These are phyloP conservation scores for Melaleuca alternifolia DNA, from an alignment of 345 rosid species.

Conservation along the genomic window DNA sequence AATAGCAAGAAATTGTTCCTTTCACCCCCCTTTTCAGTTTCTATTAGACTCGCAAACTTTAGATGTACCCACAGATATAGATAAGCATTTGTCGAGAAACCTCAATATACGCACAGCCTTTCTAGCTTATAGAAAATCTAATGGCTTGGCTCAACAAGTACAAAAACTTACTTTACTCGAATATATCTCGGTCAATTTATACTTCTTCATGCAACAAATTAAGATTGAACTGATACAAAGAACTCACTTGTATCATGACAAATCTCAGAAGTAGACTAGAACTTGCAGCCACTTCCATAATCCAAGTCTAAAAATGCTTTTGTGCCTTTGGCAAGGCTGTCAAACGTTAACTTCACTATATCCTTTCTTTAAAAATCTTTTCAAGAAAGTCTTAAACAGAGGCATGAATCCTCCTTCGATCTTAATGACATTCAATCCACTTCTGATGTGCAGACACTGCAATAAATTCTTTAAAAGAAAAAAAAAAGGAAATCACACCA, in stretches of 20 bases:
- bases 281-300: neutral
- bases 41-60: neutral
- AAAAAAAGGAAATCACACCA: neutral
- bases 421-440: neutral
- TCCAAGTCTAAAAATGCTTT: neutral
- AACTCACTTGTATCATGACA: neutral
- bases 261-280: neutral
- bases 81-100: neutral
- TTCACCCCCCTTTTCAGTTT: neutral
- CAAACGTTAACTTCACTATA: neutral
- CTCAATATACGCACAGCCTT: neutral
- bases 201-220: neutral
- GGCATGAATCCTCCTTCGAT: neutral
- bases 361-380: neutral
- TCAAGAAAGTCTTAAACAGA: neutral
- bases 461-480: neutral
- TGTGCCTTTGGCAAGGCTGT: neutral
- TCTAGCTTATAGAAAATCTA: neutral
- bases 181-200: neutral
- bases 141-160: fast-evolving
- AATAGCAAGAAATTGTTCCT: neutral
- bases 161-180: neutral
- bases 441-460: neutral
- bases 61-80: neutral
- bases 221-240: neutral